phyloP scores from a whole-genome alignment of 148 eudicot species.

The Cornus controversa region DNA sequence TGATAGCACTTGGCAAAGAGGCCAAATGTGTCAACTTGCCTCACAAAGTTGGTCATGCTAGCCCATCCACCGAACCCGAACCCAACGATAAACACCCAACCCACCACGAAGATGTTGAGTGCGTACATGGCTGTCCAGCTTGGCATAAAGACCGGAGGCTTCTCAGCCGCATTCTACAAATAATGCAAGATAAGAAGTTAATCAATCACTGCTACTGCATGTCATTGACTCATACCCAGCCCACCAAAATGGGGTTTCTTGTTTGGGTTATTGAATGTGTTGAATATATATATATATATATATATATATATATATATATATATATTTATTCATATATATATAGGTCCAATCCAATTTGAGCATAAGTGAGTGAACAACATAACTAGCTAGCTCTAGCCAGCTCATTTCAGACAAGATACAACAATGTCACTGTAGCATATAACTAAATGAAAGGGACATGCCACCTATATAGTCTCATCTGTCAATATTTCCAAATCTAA shows the following conservation, averaged over 20 bases:
- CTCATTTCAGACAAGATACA: conserved; percentile 24
- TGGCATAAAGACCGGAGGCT: conserved; percentile 70
- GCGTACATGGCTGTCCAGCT: conserved; percentile 86
- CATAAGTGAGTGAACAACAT: not conserved
- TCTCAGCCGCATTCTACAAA: conserved; percentile 85
- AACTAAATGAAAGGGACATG: conserved; percentile 40
- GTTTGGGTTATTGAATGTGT: not conserved
- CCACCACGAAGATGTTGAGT: conserved; percentile 60
- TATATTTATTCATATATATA: no score
- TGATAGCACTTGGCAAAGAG: conserved; percentile 90
- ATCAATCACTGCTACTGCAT: no score
- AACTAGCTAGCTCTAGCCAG: conserved; percentile 9
- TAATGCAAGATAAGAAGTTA: no score
- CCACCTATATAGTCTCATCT: conserved; percentile 22
- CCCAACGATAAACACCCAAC: conserved; percentile 74
- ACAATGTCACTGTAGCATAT: conserved; percentile 14
- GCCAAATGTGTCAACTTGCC: conserved; percentile 80
- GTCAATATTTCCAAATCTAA: conserved; percentile 26
- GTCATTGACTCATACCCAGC: no score
- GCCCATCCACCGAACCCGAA: conserved; percentile 99
- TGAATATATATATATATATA: no score
- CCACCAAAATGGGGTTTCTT: not conserved
- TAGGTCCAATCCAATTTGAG: not conserved
- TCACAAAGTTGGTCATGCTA: conserved; percentile 73
- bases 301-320: not conserved